Base-by-base conservation (phyloP, 257 asterid genomes). In the Ligustrum vulgare region DNA sequence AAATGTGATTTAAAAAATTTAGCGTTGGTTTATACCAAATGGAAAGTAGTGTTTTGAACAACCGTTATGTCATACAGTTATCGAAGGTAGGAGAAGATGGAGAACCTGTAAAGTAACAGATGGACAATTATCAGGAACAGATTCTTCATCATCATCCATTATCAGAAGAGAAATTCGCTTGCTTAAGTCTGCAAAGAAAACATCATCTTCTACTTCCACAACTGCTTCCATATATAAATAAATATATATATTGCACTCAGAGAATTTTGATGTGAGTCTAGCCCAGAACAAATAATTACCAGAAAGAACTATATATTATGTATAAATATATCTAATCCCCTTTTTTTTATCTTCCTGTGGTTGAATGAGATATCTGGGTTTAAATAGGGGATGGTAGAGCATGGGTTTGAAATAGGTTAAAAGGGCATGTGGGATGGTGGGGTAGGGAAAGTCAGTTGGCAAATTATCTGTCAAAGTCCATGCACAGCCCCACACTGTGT, bases 161-260 rank as follows among this genome's bases (percentile, higher is more conserved):
- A 94, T 89, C 15, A 92, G 83, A 35, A 89, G 95, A 75, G 97
- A 92, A 73, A 94, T 89, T 81, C 79, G 95, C 75, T 76, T 90
- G 89, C 97, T 92, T 82, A 94, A 82, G 74, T 94, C 98, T 77
- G 91, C 94, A 84, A 87, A 94, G 87, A 86, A 90, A 2, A 86
- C 85, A 85, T 91, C 98, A 86, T 94, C 98, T 39, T 94, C 97
- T 56, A 85, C 73, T 67, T 90, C 96, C 72, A 83, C 80, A 63
- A 83, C 82, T 35, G 84, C 88, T 77, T 86, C 98, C 93, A 87
- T 80, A 7, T 6, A 3, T 62, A 39, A 36, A 36, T 47, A 3
- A 13, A 6, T 47, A 12, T 9, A 16, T 3, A 16, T 43, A 5
- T 43, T 39, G 2, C 47, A 12, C 18, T 37, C 45, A 8, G 45